A percentile compares a stretch with the other conserved stretches of the same genome.
phyloP scores from a whole-genome alignment of 129 eudicot genomes.

The Flaveria trinervia region DNA sequence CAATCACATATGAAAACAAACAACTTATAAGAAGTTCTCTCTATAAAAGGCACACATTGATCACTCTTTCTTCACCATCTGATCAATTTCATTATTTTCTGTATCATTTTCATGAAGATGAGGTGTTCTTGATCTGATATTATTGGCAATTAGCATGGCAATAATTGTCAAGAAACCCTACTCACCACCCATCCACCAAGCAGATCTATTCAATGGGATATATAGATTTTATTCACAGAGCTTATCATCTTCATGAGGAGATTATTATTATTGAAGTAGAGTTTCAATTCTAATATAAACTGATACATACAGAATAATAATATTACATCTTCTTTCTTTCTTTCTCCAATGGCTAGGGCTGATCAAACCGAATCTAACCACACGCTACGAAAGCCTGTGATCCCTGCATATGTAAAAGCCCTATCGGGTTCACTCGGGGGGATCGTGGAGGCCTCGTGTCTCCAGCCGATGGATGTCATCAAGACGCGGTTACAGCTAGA shows the following conservation, averaged over 20 bases:
- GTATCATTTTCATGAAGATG: too few species aligned
- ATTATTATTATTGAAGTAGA: background rate
- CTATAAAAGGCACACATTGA: too few species aligned
- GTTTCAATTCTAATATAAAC: too few species aligned
- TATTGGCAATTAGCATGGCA: background rate
- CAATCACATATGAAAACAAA: too few species aligned
- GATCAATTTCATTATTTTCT: too few species aligned
- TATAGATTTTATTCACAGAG: background rate
- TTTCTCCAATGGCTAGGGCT: background rate
- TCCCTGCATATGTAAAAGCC: slow-evolving; percentile 85
- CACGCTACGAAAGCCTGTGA: slow-evolving; percentile 20
- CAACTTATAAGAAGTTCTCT: too few species aligned
- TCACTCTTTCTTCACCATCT: too few species aligned
- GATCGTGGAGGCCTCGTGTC: slow-evolving; percentile 70
- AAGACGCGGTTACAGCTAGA: slow-evolving; percentile 92
- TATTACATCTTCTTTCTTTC: background rate
- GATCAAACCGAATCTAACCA: slow-evolving; percentile 7
- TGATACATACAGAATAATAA: too few species aligned
- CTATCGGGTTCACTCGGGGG: slow-evolving; percentile 86
- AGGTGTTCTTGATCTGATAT: too few species aligned
- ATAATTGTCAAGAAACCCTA: background rate
- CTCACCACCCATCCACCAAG: background rate
- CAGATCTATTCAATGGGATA: background rate
- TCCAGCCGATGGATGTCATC: slow-evolving; percentile 93
- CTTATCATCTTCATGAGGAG: background rate